phyloP scores from a whole-genome alignment of 306 rosid genomes.

The Malus sylvestris region DNA sequence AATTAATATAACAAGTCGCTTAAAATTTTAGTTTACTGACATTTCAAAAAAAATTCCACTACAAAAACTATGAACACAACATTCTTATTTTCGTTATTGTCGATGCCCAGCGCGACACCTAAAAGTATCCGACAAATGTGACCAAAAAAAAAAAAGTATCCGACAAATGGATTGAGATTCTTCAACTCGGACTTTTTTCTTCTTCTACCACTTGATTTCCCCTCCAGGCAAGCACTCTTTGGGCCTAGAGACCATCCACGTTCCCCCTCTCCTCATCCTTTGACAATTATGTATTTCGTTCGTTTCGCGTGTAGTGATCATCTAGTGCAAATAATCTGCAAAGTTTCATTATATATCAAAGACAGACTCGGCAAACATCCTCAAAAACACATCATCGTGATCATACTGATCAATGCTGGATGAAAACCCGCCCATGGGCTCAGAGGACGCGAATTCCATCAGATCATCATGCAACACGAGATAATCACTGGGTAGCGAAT shows the following conservation, averaged over 20 bases:
- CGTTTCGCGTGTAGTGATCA: slow-evolving; percentile 23
- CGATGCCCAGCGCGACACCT: not conserved
- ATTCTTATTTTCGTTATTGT: not conserved
- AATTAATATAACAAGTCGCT: too few species aligned
- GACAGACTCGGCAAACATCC: not conserved
- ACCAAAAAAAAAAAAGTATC: not conserved
- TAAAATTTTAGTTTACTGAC: too few species aligned
- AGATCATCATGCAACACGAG: slow-evolving; percentile 16
- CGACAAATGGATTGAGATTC: not conserved
- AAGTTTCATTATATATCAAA: not conserved
- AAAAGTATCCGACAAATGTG: too few species aligned
- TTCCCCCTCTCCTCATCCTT: slow-evolving; percentile 9
- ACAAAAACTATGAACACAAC: not conserved
- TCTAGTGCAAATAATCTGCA: slow-evolving; percentile 36
- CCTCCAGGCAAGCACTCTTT: not conserved
- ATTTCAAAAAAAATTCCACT: not conserved
- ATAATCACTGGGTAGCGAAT: slow-evolving; percentile 20
- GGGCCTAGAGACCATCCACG: slow-evolving; percentile 8
- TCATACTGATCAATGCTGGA: slow-evolving; percentile 17
- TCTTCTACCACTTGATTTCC: not conserved
- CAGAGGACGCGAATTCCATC: slow-evolving; percentile 14
- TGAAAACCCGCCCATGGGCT: not conserved
- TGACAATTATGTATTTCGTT: not conserved
- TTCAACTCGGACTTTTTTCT: not conserved
- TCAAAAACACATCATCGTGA: not conserved